Percentiles rank a stretch among this genome's conserved stretches.
phyloP scores from a whole-genome alignment of 169 alveolate genomes.

The Plasmodium ovale region DNA sequence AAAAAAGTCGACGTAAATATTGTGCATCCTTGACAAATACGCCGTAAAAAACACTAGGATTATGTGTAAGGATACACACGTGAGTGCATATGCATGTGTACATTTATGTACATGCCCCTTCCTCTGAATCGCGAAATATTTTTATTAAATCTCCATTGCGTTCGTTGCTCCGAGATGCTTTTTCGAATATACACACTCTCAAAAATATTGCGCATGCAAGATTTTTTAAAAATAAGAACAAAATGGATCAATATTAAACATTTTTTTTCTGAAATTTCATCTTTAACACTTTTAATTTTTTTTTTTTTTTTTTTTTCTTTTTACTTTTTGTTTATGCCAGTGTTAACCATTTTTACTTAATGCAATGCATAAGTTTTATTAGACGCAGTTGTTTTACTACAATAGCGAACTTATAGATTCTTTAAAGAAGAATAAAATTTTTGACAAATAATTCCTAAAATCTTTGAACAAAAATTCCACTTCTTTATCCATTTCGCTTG shows the following conservation, averaged over 20 bases:
- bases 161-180: not conserved
- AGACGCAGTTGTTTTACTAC: no score
- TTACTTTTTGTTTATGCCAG: no score
- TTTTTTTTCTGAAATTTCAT: no score
- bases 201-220: not conserved
- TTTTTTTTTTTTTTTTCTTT: no score
- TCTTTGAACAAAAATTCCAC: slow-evolving; percentile 29
- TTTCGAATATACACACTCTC: not conserved
- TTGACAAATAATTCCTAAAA: slow-evolving; percentile 40
- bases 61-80: not conserved
- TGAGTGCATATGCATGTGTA: not conserved
- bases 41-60: not conserved
- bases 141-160: not conserved
- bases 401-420: slow-evolving; percentile 12
- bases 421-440: slow-evolving; percentile 39
- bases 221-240: no score
- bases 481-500: slow-evolving; percentile 3
- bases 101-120: not conserved
- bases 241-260: no score
- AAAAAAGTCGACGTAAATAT: no score
- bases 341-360: no score
- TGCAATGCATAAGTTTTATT: no score
- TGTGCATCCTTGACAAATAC: not conserved
- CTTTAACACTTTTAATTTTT: no score
- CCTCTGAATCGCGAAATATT: not conserved